phyloP scores from a whole-genome alignment of 768 basidiomycete genomes.

The Epithele typhae region DNA sequence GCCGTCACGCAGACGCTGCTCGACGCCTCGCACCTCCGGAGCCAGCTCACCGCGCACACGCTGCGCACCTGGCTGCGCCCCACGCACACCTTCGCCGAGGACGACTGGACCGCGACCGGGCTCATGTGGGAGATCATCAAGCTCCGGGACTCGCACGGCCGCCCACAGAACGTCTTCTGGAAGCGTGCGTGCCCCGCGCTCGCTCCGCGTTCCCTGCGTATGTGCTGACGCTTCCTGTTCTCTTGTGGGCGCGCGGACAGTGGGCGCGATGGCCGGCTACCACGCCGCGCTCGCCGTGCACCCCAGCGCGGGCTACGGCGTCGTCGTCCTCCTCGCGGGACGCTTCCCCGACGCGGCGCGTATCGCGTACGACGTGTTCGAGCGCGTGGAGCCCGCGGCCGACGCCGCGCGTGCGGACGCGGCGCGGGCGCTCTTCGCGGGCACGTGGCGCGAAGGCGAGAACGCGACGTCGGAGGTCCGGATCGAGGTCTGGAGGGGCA shows the following conservation, averaged over 20 bases:
- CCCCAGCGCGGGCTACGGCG: conserved; percentile 24
- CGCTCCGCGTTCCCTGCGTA: no score
- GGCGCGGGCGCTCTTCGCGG: conserved; percentile 17
- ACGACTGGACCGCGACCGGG: conserved; percentile 21
- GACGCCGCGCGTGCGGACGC: conserved; percentile 17
- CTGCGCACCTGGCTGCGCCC: conserved; percentile 28
- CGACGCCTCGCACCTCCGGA: conserved; percentile 29
- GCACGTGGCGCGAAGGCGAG: conserved; percentile 16
- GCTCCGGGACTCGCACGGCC: conserved; percentile 15
- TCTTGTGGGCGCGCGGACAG: conserved; percentile 7
- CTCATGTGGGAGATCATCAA: conserved; percentile 23
- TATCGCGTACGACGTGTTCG: conserved; percentile 21
- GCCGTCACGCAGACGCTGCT: conserved; percentile 42
- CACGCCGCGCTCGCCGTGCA: conserved; percentile 24
- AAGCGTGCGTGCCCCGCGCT: conserved; percentile 22
- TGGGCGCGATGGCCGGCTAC: conserved; percentile 23
- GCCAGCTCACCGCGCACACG: conserved; percentile 19
- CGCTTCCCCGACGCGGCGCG: conserved; percentile 20
- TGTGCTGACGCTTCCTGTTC: background rate
- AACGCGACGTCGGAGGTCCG: background rate
- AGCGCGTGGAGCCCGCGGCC: conserved; percentile 25
- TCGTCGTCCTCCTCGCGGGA: conserved; percentile 25
- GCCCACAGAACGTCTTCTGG: conserved; percentile 23
- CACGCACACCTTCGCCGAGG: conserved; percentile 27
- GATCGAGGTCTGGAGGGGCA: conserved; percentile 18